phyloP scores from a whole-genome alignment of 139 green algal genomes.

The Chlamydomonas sp. region DNA sequence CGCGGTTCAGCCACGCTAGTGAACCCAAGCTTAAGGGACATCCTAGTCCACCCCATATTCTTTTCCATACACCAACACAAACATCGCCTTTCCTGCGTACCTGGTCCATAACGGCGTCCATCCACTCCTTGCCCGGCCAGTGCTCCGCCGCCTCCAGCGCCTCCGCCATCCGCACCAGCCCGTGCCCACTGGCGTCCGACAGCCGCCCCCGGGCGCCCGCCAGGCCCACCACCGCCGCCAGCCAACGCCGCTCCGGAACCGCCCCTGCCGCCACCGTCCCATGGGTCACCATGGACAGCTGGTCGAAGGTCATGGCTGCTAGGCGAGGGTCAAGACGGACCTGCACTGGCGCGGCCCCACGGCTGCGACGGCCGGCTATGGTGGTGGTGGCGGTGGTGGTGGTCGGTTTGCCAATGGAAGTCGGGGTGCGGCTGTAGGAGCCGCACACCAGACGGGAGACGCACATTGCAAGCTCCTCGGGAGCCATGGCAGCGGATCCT shows the following conservation, averaged over 20 bases:
- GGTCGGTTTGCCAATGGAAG: background rate
- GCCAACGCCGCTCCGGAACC: background rate
- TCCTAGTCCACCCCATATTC: background rate
- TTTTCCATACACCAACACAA: background rate
- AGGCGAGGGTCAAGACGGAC: slow-evolving; percentile 4
- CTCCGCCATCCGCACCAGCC: background rate
- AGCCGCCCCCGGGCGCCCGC: background rate
- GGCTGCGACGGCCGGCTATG: background rate
- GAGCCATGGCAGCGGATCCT: background rate
- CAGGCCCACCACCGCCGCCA: background rate
- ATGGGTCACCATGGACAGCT: slow-evolving; percentile 27
- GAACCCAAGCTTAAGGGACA: too few species aligned
- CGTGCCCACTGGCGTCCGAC: slow-evolving; percentile 6
- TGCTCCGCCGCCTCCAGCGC: slow-evolving; percentile 7
- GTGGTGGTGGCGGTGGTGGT: background rate
- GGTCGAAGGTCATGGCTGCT: slow-evolving; percentile 20
- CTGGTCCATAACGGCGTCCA: background rate
- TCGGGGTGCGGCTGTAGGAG: background rate
- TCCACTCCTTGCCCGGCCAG: slow-evolving; percentile 17
- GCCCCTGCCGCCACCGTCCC: slow-evolving; percentile 7
- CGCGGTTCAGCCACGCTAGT: too few species aligned
- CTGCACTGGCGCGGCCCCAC: slow-evolving; percentile 17
- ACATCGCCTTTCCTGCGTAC: background rate
- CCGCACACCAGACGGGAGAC: background rate
- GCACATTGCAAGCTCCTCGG: background rate